Conservation (phyloP, 768 basidiomycete genomes). For the Harrya chromipes region DNA sequence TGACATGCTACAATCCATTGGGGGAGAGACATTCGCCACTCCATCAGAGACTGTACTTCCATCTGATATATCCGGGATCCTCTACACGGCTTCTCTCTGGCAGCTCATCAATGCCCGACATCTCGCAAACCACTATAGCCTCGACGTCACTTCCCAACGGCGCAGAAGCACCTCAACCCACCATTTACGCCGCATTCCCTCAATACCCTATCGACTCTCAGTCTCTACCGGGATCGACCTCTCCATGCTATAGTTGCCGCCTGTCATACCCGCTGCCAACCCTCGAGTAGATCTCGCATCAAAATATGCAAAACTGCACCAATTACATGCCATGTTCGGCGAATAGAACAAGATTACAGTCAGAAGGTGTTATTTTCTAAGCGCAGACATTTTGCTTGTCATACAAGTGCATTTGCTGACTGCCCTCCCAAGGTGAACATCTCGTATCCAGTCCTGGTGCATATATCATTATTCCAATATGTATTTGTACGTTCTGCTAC, state of each 20-base stretch:
- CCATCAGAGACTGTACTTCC: neutral
- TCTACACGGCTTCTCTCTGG: neutral
- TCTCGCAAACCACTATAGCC: constrained; percentile 2
- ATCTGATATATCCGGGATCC: neutral
- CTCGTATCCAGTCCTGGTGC: neutral
- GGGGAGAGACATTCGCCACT: neutral
- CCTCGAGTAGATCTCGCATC: constrained; percentile 1
- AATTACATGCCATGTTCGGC: constrained; percentile 28
- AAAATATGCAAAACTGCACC: constrained; percentile 19
- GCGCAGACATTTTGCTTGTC: neutral
- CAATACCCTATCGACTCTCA: constrained; percentile 3
- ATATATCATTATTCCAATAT: constrained; percentile 21
- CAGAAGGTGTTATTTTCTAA: constrained; percentile 18
- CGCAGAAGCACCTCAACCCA: neutral
- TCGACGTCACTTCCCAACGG: constrained; percentile 15
- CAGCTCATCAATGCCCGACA: neutral
- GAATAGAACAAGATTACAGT: constrained; percentile 31
- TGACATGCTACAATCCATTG: constrained; percentile 7
- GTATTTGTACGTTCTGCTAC: constrained; percentile 2
- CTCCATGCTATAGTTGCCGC: constrained; percentile 22
- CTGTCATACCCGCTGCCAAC: neutral
- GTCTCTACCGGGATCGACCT: constrained; percentile 24
- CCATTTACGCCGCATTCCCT: neutral
- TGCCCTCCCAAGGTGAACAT: constrained; percentile 4
- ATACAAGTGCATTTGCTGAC: neutral